phyloP scores from a whole-genome alignment of 208 protist species.

The Trypanosoma caninum region DNA sequence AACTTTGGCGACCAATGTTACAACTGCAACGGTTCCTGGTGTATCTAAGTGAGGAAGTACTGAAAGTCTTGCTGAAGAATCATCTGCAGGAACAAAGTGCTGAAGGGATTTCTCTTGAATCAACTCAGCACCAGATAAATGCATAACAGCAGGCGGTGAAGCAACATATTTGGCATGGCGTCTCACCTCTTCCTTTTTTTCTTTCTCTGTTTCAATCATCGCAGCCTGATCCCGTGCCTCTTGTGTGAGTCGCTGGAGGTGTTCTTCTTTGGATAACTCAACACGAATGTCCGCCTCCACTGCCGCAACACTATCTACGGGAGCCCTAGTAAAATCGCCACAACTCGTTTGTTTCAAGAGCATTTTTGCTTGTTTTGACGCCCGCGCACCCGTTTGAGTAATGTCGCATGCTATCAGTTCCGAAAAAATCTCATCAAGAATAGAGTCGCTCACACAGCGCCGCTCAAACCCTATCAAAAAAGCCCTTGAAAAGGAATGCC shows the following conservation, averaged over 20 bases:
- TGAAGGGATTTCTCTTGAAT: constrained; percentile 74
- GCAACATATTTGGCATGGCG: constrained; percentile 36
- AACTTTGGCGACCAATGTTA: constrained; percentile 63
- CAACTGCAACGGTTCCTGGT: constrained; percentile 52
- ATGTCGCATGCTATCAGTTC: constrained; percentile 27
- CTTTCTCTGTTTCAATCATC: constrained; percentile 29
- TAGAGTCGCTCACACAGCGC: constrained; percentile 11
- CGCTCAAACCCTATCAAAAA: constrained; percentile 6
- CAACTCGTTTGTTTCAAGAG: not conserved
- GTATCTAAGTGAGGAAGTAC: constrained; percentile 33
- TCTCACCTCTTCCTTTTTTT: constrained; percentile 5
- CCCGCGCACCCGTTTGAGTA: constrained; percentile 2
- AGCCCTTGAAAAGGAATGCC: not conserved
- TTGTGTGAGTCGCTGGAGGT: constrained; percentile 28
- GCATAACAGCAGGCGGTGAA: constrained; percentile 42
- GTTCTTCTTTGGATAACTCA: constrained; percentile 23
- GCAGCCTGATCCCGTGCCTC: constrained; percentile 41
- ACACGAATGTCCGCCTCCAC: constrained; percentile 22
- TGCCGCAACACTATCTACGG: not conserved
- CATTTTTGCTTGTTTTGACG: not conserved
- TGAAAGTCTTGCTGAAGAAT: constrained; percentile 34
- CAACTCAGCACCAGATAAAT: constrained; percentile 59
- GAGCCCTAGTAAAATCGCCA: not conserved
- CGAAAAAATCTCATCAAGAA: constrained; percentile 29
- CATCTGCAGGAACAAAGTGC: constrained; percentile 48